Conservation (phyloP, 116 monocot genomes). For the Phalaenopsis hybrid region DNA sequence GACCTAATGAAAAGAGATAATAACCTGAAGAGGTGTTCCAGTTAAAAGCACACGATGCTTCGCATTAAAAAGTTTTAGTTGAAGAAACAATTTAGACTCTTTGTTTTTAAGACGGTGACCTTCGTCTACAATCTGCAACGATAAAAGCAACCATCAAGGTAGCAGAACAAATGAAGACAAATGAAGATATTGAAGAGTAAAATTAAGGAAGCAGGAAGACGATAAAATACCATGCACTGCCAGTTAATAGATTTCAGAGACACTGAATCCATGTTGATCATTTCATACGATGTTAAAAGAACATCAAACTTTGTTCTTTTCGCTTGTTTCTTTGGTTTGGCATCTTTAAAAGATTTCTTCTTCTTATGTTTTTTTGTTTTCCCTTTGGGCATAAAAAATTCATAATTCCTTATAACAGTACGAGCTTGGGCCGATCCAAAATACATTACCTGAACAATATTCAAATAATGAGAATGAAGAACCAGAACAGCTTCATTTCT, state of each 20-base stretch:
- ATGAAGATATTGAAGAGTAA: not conserved
- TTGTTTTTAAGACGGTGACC: conserved; percentile 97
- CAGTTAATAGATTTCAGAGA: conserved; percentile 72
- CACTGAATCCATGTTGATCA: conserved; percentile 89
- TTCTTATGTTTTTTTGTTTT: conserved; percentile 58
- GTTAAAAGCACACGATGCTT: conserved; percentile 93
- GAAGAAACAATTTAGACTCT: conserved; percentile 93
- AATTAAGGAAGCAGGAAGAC: not conserved
- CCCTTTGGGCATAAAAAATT: conserved; percentile 76
- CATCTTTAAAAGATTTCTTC: conserved; percentile 31
- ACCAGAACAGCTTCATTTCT: not conserved
- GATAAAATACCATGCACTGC: conserved; percentile 76
- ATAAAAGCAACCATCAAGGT: not conserved
- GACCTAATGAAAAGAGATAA: not conserved
- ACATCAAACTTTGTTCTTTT: conserved; percentile 89
- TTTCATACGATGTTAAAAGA: conserved; percentile 96
- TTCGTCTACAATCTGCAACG: conserved; percentile 85
- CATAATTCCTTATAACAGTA: conserved; percentile 64
- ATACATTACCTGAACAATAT: conserved; percentile 80
- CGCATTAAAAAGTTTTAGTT: conserved; percentile 73
- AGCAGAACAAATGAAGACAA: not conserved
- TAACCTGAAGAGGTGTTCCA: conserved; percentile 97
- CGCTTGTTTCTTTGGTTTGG: conserved; percentile 29
- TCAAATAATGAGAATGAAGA: conserved; percentile 4
- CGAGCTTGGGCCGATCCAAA: conserved; percentile 82